Conservation (phyloP, 1,284 basidiomycete species). For the Phlebopus sp. region DNA sequence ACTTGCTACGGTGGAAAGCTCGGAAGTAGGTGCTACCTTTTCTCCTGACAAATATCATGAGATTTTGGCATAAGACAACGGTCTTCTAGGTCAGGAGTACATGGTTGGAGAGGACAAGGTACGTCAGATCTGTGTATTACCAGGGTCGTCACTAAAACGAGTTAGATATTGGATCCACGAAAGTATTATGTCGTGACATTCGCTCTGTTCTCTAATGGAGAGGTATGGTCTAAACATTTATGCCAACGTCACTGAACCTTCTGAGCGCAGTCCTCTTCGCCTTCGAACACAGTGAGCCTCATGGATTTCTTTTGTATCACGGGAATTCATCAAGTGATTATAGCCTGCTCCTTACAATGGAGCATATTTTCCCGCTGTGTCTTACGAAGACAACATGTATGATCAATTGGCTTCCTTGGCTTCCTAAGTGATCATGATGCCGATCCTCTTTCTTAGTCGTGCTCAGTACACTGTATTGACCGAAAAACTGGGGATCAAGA, state of each 20-base stretch:
- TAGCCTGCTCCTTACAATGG: conserved; percentile 49
- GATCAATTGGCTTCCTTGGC: no score
- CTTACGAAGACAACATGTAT: conserved; percentile 61
- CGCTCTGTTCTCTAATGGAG: conserved; percentile 57
- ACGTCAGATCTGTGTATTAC: background rate
- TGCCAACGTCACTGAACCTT: background rate
- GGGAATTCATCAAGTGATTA: conserved; percentile 4
- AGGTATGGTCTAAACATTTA: conserved; percentile 34
- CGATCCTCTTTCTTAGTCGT: conserved; percentile 35
- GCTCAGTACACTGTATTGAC: conserved; percentile 56
- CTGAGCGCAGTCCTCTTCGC: conserved; percentile 10
- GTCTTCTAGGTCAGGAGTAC: conserved; percentile 45
- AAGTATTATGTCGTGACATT: conserved; percentile 58
- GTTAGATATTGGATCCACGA: conserved; percentile 44
- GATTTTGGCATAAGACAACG: conserved; percentile 16
- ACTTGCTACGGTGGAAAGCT: conserved; percentile 40
- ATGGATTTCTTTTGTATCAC: background rate
- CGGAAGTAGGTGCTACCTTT: conserved; percentile 26
- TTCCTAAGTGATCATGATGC: background rate
- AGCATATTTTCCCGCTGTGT: conserved; percentile 45
- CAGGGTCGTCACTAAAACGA: background rate
- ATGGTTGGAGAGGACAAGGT: conserved; percentile 52
- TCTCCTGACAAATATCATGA: background rate
- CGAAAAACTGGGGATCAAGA: conserved; percentile 46
- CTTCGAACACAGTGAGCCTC: conserved; percentile 22